Evolutionary conservation across 345 rosid genomes (phyloP).

Genomic region (Salix brachista): DNA sequence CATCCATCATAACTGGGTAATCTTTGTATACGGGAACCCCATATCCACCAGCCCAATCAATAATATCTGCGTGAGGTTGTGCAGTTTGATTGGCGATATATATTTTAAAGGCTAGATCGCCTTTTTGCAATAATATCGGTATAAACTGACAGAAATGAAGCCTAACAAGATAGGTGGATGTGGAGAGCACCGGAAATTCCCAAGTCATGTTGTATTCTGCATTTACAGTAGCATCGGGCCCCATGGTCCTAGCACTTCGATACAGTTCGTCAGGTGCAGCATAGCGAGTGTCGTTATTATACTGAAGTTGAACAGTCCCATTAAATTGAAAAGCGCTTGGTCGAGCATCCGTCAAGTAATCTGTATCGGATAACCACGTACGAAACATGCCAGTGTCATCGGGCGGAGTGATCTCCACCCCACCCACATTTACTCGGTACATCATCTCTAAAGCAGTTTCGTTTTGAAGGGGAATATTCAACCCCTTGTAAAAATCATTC

Average conservation of each 20-base stretch:
- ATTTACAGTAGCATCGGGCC: background rate
- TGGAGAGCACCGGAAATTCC: conserved; percentile 7
- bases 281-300: background rate
- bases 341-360: too few relatives aligned
- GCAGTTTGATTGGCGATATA: conserved; percentile 5
- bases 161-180: conserved; percentile 9
- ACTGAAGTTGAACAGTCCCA: rapidly evolving
- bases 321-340: too few relatives aligned
- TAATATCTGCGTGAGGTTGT: background rate
- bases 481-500: too few relatives aligned
- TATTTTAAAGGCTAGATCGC: background rate
- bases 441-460: conserved; percentile 19
- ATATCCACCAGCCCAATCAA: conserved; percentile 1
- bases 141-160: background rate
- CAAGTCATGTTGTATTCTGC: conserved; percentile 3
- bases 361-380: too few relatives aligned
- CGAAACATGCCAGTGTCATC: too few relatives aligned
- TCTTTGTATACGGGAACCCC: background rate
- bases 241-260: conserved; percentile 1
- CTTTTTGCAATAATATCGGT: background rate
- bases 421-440: too few relatives aligned
- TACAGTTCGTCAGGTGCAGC: conserved; percentile 5
- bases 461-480: background rate
- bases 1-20: too few relatives aligned
- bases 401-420: too few relatives aligned